Evolutionary conservation across 1,284 basidiomycete species (phyloP).

Genomic region (Heliocybe sulcata): DNA sequence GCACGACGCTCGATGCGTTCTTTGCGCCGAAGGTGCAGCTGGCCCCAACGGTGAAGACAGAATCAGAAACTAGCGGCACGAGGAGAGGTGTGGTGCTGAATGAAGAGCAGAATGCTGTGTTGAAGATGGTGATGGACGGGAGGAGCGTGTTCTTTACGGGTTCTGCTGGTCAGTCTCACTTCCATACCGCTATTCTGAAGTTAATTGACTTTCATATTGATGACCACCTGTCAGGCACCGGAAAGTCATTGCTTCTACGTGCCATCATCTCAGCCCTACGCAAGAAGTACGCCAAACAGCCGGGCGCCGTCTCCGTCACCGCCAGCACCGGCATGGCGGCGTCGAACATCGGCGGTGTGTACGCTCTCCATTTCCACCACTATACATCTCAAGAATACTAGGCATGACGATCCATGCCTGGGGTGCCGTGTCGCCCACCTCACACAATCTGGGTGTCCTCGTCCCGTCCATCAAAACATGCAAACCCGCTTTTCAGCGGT

Average conservation of each 20-base stretch:
- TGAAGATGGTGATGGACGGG: slow-evolving; percentile 38
- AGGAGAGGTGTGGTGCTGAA: slow-evolving; percentile 31
- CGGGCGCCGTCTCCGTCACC: slow-evolving; percentile 44
- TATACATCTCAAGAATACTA: slow-evolving; percentile 5
- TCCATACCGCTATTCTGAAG: not conserved
- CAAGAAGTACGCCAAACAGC: slow-evolving; percentile 37
- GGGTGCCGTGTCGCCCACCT: slow-evolving; percentile 29
- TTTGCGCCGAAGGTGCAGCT: slow-evolving; percentile 34
- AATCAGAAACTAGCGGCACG: slow-evolving; percentile 24
- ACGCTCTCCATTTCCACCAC: slow-evolving; percentile 27
- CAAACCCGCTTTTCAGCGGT: slow-evolving; percentile 27
- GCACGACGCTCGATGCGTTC: slow-evolving; percentile 34
- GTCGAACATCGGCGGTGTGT: slow-evolving; percentile 59
- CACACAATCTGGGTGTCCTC: slow-evolving; percentile 26
- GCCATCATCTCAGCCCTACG: slow-evolving; percentile 48
- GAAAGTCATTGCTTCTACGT: slow-evolving; percentile 48
- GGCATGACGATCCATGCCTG: slow-evolving; percentile 33
- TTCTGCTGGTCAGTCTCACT: slow-evolving; percentile 34
- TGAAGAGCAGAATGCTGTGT: slow-evolving; percentile 32
- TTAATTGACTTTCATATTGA: not conserved
- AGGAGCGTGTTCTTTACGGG: slow-evolving; percentile 47
- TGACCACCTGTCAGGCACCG: slow-evolving; percentile 33
- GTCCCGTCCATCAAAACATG: slow-evolving; percentile 29
- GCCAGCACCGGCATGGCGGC: slow-evolving; percentile 57
- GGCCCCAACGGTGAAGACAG: slow-evolving; percentile 8